Base-by-base conservation (phyloP, 2,329 filamentous ascomycete species). In the Fusarium floridanum region DNA sequence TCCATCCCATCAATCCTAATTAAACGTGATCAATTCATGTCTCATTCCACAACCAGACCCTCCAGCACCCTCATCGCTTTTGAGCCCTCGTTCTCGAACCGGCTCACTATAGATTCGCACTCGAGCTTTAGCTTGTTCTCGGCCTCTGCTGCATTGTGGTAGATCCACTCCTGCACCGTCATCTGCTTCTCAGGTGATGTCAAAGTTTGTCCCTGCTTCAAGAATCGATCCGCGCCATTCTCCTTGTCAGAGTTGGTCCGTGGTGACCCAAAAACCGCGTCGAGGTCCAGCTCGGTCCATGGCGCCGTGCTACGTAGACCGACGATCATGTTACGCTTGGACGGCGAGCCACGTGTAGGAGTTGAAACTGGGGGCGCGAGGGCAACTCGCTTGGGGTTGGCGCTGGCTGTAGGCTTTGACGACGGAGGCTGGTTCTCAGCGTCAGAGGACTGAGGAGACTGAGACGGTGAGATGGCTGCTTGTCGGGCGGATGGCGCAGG, bases 131-230 rank as follows among this genome's bases (percentile, higher is more conserved):
- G 85, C 81, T 91, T 92, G 82, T 92, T 90, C 85, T 98, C 95
- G 0, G 94, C 95, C 80, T 92, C 87, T 70, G 89, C 88, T 0
- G 97, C 97, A 76, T 97, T 95, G 83, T 92, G 90, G 67, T 91
- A 87, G 43, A 99, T 93, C 95, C 96, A 99, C 82, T 98, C 92
- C 82, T 98, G 95, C 0, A 98, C 94, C 6, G 92, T 96, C 95
- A 99, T 98, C 41, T 89, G 87, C 85, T 93, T 95, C 85, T 98
- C 97, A 0, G 91, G 90, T 63, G 89, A 93, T 3, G 90, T 92
- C 63, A 99, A 84, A 16, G 89, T 89, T 1, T 87, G 87, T 14
- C 90, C 91, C 43, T 88, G 85, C 66, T 85, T 86, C 17, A 92
- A 81, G 29, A 90, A 84, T 11, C 84, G 82, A 20, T 85, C 84